Evolutionary conservation across 2,329 filamentous ascomycete species (phyloP).

Genomic region (Orbilia ellipsospora): DNA sequence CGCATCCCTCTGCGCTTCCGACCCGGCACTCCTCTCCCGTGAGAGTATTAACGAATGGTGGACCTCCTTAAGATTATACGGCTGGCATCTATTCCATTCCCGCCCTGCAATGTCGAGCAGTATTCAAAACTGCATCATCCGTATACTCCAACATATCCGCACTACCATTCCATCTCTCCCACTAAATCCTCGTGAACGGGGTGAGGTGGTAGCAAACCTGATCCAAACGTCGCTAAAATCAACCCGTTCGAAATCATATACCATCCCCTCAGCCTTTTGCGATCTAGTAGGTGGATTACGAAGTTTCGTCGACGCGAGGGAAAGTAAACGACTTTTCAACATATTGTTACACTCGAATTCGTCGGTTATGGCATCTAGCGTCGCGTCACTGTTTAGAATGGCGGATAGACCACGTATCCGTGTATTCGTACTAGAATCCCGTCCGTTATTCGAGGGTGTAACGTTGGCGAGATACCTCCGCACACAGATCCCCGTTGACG

Average conservation of each 20-base stretch:
- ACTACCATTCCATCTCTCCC: slow-evolving; percentile 18
- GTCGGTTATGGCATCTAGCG: slow-evolving; percentile 47
- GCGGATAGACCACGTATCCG: slow-evolving; percentile 38
- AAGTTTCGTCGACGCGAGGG: slow-evolving; percentile 22
- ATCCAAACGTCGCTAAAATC: slow-evolving; percentile 38
- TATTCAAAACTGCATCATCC: slow-evolving; percentile 53
- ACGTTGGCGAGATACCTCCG: slow-evolving; percentile 47
- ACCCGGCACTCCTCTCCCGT: slow-evolving; percentile 26
- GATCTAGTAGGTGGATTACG: slow-evolving; percentile 26
- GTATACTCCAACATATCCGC: slow-evolving; percentile 38
- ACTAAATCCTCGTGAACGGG: slow-evolving; percentile 3
- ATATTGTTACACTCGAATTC: slow-evolving; percentile 51
- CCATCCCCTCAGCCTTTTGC: slow-evolving; percentile 38
- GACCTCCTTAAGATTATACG: slow-evolving; percentile 43
- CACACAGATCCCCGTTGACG: slow-evolving; percentile 23
- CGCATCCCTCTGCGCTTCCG: slow-evolving; percentile 35
- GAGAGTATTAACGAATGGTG: slow-evolving; percentile 37
- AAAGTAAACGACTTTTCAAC: slow-evolving; percentile 41
- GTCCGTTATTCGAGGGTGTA: slow-evolving; percentile 50
- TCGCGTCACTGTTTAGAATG: slow-evolving; percentile 32
- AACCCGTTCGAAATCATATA: slow-evolving; percentile 39
- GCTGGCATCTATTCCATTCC: slow-evolving; percentile 53
- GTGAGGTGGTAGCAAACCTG: slow-evolving; percentile 17
- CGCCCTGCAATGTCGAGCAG: slow-evolving; percentile 48
- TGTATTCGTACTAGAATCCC: slow-evolving; percentile 47